Percentiles rank a stretch among this genome's conserved stretches.
These are phyloP conservation scores for Elsinoe batatas DNA, from an alignment of 2,329 filamentous ascomycete species.

Conservation along the genomic window DNA sequence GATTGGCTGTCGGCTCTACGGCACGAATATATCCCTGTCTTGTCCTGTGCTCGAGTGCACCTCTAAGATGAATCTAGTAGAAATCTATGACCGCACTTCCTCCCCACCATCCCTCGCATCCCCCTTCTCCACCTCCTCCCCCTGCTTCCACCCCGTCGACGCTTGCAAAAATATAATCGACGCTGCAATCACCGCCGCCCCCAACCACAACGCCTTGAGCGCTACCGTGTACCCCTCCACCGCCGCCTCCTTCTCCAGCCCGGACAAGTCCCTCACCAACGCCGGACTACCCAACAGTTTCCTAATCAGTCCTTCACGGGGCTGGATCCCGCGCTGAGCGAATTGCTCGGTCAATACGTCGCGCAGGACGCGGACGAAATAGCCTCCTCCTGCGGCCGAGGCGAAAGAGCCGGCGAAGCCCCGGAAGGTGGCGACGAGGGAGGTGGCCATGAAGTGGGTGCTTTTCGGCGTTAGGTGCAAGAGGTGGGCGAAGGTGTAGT, in stretches of 20 bases:
- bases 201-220: slow-evolving; percentile 44
- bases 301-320: slow-evolving; percentile 40
- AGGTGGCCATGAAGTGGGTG: slow-evolving; percentile 65
- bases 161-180: slow-evolving; percentile 46
- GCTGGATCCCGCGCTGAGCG: slow-evolving; percentile 31
- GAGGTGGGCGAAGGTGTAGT: slow-evolving; percentile 73
- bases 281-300: slow-evolving; percentile 50
- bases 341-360: slow-evolving; percentile 50
- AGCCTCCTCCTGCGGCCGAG: slow-evolving; percentile 65
- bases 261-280: slow-evolving; percentile 40
- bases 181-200: slow-evolving; percentile 40
- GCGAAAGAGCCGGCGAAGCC: slow-evolving; percentile 76
- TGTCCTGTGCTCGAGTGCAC: too few relatives aligned
- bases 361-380: slow-evolving; percentile 56
- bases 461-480: slow-evolving; percentile 59
- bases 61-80: too few relatives aligned
- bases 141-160: slow-evolving; percentile 45
- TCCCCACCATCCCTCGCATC: not conserved
- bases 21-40: too few relatives aligned
- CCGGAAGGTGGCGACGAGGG: slow-evolving; percentile 67
- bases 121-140: slow-evolving; percentile 18
- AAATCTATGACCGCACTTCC: not conserved
- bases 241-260: slow-evolving; percentile 43
- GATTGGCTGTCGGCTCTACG: too few relatives aligned
- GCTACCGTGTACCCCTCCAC: slow-evolving; percentile 46